A percentile compares a stretch with the other conserved stretches of the same genome.
phyloP scores from a whole-genome alignment of 2,329 filamentous ascomycete species.

The Exophiala aquamarina region DNA sequence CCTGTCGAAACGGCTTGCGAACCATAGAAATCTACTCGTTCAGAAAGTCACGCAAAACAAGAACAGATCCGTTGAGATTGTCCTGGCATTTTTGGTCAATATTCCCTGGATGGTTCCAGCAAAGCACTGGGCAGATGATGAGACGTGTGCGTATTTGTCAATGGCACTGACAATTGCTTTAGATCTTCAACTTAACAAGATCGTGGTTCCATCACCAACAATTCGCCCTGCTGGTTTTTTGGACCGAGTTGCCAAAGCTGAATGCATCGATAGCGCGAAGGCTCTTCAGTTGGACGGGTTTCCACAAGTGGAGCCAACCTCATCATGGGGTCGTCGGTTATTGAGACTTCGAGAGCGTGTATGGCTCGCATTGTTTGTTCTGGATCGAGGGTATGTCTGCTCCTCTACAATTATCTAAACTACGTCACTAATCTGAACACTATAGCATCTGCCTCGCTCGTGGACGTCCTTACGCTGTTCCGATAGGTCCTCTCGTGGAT shows the following conservation, averaged over 20 bases:
- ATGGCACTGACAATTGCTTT: conserved; percentile 69
- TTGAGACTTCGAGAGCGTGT: conserved; percentile 66
- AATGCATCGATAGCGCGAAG: conserved; percentile 68
- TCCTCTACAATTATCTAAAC: conserved; percentile 11
- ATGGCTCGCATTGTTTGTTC: conserved; percentile 71
- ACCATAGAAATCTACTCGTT: conserved; percentile 63
- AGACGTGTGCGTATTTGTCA: conserved; percentile 70
- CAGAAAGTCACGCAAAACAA: conserved; percentile 62
- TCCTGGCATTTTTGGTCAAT: conserved; percentile 73
- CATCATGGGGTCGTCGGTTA: conserved; percentile 61
- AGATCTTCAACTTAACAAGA: conserved; percentile 69
- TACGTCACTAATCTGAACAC: conserved; percentile 35
- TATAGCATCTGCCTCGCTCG: conserved; percentile 63
- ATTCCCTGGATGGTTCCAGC: conserved; percentile 74
- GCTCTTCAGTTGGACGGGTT: conserved; percentile 70
- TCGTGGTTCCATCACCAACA: conserved; percentile 58
- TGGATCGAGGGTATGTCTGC: conserved; percentile 61
- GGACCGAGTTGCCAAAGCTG: conserved; percentile 58
- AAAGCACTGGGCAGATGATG: conserved; percentile 68
- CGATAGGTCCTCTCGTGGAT: conserved; percentile 64
- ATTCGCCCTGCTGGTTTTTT: conserved; percentile 44
- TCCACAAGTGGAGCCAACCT: conserved; percentile 59
- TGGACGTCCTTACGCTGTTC: conserved; percentile 67
- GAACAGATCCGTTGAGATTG: conserved; percentile 70
- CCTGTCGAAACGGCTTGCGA: conserved; percentile 64